Conservation (phyloP, 202 grass and related monocot genomes). For the Schoenoplectus tabernaemontani region DNA sequence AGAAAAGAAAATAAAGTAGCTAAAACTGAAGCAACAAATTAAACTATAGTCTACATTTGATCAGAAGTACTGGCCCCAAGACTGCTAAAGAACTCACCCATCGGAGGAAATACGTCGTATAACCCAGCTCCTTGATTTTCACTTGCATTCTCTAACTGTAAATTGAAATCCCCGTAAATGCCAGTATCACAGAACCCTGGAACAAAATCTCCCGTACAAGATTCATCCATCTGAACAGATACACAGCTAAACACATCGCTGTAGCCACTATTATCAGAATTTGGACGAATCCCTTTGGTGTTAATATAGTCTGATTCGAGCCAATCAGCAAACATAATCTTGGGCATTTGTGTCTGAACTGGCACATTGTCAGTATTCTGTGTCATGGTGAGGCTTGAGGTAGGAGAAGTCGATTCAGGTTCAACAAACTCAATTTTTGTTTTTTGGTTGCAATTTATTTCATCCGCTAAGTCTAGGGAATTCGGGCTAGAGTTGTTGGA, state of each 20-base stretch:
- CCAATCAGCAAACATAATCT: constrained; percentile 86
- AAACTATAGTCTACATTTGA: constrained; percentile 8
- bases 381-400: constrained; percentile 38
- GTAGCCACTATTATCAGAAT: constrained; percentile 21
- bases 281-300: constrained; percentile 20
- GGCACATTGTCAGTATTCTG: not conserved
- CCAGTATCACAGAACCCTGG: constrained; percentile 35
- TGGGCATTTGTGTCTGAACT: constrained; percentile 44
- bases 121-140: constrained; percentile 43
- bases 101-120: constrained; percentile 44
- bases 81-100: constrained; percentile 40
- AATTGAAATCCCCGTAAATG: constrained; percentile 47
- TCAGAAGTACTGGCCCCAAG: not conserved
- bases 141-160: constrained; percentile 50
- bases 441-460: constrained; percentile 15
- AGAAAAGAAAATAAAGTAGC: not conserved
- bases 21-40: constrained; percentile 5
- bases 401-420: constrained; percentile 36
- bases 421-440: constrained; percentile 33
- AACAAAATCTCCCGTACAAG: constrained; percentile 29
- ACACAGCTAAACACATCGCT: constrained; percentile 31
- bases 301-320: constrained; percentile 55
- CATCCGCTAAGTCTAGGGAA: constrained; percentile 15
- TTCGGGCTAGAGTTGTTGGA: constrained; percentile 26
- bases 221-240: constrained; percentile 32